These are phyloP conservation scores for Dictyostelium firmibasis DNA, from an alignment of 78 protist genomes.

Conservation along the genomic window DNA sequence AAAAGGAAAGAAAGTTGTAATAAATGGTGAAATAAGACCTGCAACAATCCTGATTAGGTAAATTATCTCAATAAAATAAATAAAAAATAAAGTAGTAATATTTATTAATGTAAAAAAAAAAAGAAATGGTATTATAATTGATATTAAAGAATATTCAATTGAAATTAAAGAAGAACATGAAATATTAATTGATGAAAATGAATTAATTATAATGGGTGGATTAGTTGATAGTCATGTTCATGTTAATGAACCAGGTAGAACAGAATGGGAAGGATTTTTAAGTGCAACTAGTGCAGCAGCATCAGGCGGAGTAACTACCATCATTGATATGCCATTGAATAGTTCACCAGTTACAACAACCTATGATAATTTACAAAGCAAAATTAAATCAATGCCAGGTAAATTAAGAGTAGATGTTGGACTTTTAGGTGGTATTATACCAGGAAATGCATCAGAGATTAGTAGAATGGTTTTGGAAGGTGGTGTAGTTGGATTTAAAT, in stretches of 20 bases:
- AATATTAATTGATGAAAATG: neutral
- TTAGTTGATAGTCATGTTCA: constrained; percentile 82
- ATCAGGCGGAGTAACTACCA: constrained; percentile 85
- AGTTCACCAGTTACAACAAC: constrained; percentile 71
- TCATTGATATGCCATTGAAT: constrained; percentile 82
- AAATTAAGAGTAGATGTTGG: constrained; percentile 69
- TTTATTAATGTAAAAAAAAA: neutral
- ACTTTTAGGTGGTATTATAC: constrained; percentile 65
- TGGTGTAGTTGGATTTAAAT: constrained; percentile 72
- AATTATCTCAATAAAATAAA: neutral
- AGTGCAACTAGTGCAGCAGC: constrained; percentile 81
- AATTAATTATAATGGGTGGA: constrained; percentile 64
- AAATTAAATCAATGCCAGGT: constrained; percentile 45
- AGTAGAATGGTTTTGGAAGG: constrained; percentile 48
- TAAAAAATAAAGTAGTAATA: neutral
- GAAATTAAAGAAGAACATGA: neutral
- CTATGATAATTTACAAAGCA: neutral
- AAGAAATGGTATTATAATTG: constrained; percentile 12
- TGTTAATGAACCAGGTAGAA: constrained; percentile 82
- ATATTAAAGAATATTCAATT: constrained; percentile 2
- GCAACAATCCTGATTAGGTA: constrained; percentile 30
- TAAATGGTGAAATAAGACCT: neutral
- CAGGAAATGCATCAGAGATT: constrained; percentile 15
- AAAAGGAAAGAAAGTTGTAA: constrained; percentile 33
- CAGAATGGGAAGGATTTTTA: constrained; percentile 77